Base-by-base conservation (phyloP, 306 rosid genomes). In the Psophocarpus tetragonolobus region DNA sequence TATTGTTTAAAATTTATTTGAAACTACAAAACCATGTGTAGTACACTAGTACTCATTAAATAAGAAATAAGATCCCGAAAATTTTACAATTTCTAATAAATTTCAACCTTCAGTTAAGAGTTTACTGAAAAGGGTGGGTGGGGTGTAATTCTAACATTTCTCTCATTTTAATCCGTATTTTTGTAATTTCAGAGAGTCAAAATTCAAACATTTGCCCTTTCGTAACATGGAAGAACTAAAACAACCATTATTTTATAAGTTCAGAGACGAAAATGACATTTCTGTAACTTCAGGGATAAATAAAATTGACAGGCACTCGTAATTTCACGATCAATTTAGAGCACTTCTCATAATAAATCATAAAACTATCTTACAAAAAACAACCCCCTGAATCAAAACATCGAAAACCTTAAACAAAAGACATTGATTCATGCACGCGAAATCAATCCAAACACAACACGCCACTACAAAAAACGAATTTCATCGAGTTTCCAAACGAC, bases 381-480 rank as follows among this genome's bases (percentile, higher is more conserved):
- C 77, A 74, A 67, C 53, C n/a, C 11, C 67, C 44, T 56, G 36
- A 45, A 29, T 57, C 18, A 64, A 36, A 47, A 45, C 7, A 10
- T 58, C 20, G 1, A 60, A 60, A 60, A 60, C 65, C 65, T 27
- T 6, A 6, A 27, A 27, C 9, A 57, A 60, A 60, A 60, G 12
- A 11, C 66, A 60, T 39, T 29, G 10, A 47, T 30, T 50, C 65
- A 67, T 41, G 23, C 45, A 23, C 21, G 44, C 35, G 20, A 18
- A 75, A 80, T 8, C 17, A 80, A 42, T 83, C 62, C 81, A 32
- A 72, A 41, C 14, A 65, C 58, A 76, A 50, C n/a, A 42, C 53
- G 36, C 2, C 32, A 77, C 18, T 9, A 38, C 1, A 23, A 23
- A 6, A 27, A 20, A 23, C 9, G 3, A 12, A 61, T 54, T 44